Percentiles rank a stretch among this genome's conserved stretches.
phyloP scores from a whole-genome alignment of 176 grass and related monocot species.

The Ananas comosus region DNA sequence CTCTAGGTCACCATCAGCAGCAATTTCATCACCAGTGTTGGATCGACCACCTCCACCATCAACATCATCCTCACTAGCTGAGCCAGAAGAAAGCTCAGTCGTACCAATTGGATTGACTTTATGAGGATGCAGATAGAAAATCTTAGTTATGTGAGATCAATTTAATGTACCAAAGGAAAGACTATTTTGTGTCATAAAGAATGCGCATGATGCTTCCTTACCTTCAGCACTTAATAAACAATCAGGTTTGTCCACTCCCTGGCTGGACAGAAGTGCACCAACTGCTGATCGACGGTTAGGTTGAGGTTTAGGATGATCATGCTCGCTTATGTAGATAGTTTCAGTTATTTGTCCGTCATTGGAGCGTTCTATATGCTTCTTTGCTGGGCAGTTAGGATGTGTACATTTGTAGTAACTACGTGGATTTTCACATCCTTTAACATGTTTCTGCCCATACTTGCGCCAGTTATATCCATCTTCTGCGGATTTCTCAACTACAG shows the following conservation, averaged over 20 bases:
- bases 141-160: slow-evolving; percentile 1
- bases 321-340: slow-evolving; percentile 79
- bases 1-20: slow-evolving; percentile 73
- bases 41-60: slow-evolving; percentile 65
- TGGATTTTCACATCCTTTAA: slow-evolving; percentile 94
- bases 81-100: slow-evolving; percentile 33
- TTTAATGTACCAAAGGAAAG: slow-evolving; percentile 3
- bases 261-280: slow-evolving; percentile 41
- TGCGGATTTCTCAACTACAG: slow-evolving; percentile 53
- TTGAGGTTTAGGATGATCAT: slow-evolving; percentile 87
- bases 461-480: slow-evolving; percentile 96
- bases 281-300: slow-evolving; percentile 58
- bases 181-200: background rate
- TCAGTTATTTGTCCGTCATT: slow-evolving; percentile 88
- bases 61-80: slow-evolving; percentile 59
- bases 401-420: slow-evolving; percentile 99
- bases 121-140: slow-evolving; percentile 42
- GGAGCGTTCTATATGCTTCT: slow-evolving; percentile 86
- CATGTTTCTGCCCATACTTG: slow-evolving; percentile 97
- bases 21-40: slow-evolving; percentile 62
- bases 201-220: slow-evolving; percentile 20
- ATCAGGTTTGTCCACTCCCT: slow-evolving; percentile 66
- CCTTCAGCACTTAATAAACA: slow-evolving; percentile 45
- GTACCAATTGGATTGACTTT: slow-evolving; percentile 43
- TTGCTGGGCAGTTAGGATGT: slow-evolving; percentile 91